phyloP scores from a whole-genome alignment of 1,139 yeast species.

The Debaryomyces robertsiae region DNA sequence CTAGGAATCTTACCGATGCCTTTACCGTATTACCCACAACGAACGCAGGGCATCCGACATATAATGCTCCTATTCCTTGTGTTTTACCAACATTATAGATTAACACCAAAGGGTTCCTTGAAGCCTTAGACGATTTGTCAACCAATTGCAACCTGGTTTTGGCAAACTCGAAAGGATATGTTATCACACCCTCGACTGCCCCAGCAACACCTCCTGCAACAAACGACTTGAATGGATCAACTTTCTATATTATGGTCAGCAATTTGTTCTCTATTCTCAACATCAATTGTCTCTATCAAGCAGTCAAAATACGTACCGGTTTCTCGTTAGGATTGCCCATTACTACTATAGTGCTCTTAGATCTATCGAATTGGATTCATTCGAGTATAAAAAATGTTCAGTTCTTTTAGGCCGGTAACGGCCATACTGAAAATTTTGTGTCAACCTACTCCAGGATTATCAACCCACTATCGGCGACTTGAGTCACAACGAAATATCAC shows the following conservation, averaged over 20 bases:
- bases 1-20: slow-evolving; percentile 91
- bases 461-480: too few species aligned
- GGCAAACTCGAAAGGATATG: slow-evolving; percentile 97
- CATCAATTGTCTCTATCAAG: too few species aligned
- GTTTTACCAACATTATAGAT: slow-evolving; percentile 71
- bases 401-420: slow-evolving; percentile 3
- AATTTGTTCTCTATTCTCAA: background rate
- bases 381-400: background rate
- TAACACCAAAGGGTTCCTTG: slow-evolving; percentile 81
- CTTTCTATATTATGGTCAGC: slow-evolving; percentile 20
- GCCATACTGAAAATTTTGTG: slow-evolving; percentile 7
- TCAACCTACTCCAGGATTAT: slow-evolving; percentile 2
- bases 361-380: background rate
- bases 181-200: slow-evolving; percentile 85
- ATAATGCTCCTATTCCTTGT: slow-evolving; percentile 80
- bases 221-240: slow-evolving; percentile 73
- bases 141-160: slow-evolving; percentile 89
- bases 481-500: too few species aligned
- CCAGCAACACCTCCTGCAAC: slow-evolving; percentile 96
- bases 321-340: slow-evolving; percentile 4
- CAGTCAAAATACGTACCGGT: slow-evolving; percentile 5
- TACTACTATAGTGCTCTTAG: background rate
- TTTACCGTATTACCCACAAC: slow-evolving; percentile 95
- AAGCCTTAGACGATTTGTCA: slow-evolving; percentile 64
- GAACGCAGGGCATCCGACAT: slow-evolving; percentile 98